Conservation (phyloP, 2,329 filamentous ascomycete genomes). For the Lachnellula hyalina region DNA sequence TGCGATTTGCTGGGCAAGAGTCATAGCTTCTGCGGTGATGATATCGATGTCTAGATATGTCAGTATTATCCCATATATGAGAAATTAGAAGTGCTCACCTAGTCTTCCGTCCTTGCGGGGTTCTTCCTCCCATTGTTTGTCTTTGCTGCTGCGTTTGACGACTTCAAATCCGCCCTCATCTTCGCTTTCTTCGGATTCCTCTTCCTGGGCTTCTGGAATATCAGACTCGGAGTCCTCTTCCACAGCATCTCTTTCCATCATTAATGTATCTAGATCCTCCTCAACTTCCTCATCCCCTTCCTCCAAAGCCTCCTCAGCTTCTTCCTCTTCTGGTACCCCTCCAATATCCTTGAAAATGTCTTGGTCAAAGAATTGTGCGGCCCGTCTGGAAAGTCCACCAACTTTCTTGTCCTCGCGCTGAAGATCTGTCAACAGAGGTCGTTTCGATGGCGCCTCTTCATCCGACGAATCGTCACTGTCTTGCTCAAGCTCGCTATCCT, state of each 20-base stretch:
- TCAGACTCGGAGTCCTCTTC: slow-evolving; percentile 27
- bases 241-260: slow-evolving; percentile 31
- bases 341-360: slow-evolving; percentile 87
- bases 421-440: slow-evolving; percentile 57
- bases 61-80: slow-evolving; percentile 7
- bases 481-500: slow-evolving; percentile 53
- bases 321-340: slow-evolving; percentile 55
- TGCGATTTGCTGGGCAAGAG: slow-evolving; percentile 85
- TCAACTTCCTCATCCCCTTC: slow-evolving; percentile 39
- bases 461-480: slow-evolving; percentile 59
- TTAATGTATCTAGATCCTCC: slow-evolving; percentile 32
- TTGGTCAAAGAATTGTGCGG: slow-evolving; percentile 86
- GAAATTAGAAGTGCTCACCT: slow-evolving; percentile 38
- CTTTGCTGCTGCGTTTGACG: slow-evolving; percentile 47
- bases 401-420: slow-evolving; percentile 45
- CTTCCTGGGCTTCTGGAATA: slow-evolving; percentile 28
- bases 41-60: slow-evolving; percentile 76
- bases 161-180: slow-evolving; percentile 56
- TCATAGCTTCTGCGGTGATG: slow-evolving; percentile 99
- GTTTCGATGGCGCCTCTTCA: slow-evolving; percentile 39
- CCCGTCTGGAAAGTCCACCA: slow-evolving; percentile 72
- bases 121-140: slow-evolving; percentile 62
- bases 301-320: slow-evolving; percentile 34
- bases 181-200: slow-evolving; percentile 26
- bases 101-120: slow-evolving; percentile 57